Conservation (phyloP, 352 stramenopile species). For the Globisporangium yorkense region DNA sequence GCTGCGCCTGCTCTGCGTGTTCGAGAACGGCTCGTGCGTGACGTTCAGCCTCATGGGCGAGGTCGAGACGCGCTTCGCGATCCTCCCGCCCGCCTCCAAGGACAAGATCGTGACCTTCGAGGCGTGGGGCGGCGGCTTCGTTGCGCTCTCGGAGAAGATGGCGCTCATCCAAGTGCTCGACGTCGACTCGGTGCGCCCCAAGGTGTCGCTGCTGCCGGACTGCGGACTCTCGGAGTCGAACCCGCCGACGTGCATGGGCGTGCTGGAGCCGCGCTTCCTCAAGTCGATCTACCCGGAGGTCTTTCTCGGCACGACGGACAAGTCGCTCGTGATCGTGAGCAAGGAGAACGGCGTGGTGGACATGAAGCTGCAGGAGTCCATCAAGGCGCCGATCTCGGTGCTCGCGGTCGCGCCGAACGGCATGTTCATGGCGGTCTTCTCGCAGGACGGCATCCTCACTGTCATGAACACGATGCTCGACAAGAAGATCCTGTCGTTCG, state of each 20-base stretch:
- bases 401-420: slow-evolving; percentile 93
- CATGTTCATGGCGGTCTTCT: slow-evolving; percentile 95
- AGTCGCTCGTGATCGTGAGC: slow-evolving; percentile 84
- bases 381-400: slow-evolving; percentile 86
- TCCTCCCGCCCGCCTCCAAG: slow-evolving; percentile 55
- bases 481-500: slow-evolving; percentile 90
- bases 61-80: slow-evolving; percentile 63
- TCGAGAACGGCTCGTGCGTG: slow-evolving; percentile 65
- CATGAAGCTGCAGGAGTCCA: slow-evolving; percentile 80
- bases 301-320: slow-evolving; percentile 89
- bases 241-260: slow-evolving; percentile 86
- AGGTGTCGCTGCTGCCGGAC: slow-evolving; percentile 67
- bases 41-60: slow-evolving; percentile 68
- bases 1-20: slow-evolving; percentile 73
- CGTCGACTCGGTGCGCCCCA: slow-evolving; percentile 72
- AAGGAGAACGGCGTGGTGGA: slow-evolving; percentile 62
- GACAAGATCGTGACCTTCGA: slow-evolving; percentile 79
- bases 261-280: slow-evolving; percentile 89
- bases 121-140: slow-evolving; percentile 65
- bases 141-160: slow-evolving; percentile 79
- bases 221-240: slow-evolving; percentile 67
- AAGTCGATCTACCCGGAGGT: slow-evolving; percentile 90
- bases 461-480: slow-evolving; percentile 96
- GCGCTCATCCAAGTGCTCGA: slow-evolving; percentile 76
- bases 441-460: slow-evolving; percentile 89